Evolutionary conservation across 2,329 filamentous ascomycete genomes (phyloP).

Genomic region (Ophiostoma sp.): DNA sequence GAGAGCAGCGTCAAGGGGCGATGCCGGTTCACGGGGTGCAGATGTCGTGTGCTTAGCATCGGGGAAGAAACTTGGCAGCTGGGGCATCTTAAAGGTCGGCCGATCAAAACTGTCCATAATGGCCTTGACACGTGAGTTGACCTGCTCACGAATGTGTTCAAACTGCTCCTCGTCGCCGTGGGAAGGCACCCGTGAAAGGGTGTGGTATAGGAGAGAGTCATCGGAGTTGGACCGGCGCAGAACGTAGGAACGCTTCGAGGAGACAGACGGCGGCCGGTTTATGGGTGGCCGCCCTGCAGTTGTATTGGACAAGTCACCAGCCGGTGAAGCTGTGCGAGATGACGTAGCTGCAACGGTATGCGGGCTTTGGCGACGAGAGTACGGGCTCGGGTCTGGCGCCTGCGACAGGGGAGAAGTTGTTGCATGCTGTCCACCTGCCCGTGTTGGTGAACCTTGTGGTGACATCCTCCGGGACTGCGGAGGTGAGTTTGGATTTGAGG

Average conservation of each 20-base stretch:
- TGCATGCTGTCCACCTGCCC: neutral
- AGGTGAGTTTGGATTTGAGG: neutral
- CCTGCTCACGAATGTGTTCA: constrained; percentile 75
- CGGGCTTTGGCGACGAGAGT: neutral
- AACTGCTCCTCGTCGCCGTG: constrained; percentile 82
- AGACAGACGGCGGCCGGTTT: constrained; percentile 31
- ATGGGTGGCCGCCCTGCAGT: neutral
- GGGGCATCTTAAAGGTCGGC: constrained; percentile 72
- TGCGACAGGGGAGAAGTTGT: neutral
- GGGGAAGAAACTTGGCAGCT: constrained; percentile 49
- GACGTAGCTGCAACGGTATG: neutral
- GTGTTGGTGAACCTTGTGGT: constrained; percentile 4
- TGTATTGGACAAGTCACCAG: neutral
- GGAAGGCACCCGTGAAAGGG: constrained; percentile 75
- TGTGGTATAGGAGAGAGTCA: constrained; percentile 74
- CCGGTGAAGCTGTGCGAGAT: neutral
- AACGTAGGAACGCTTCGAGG: constrained; percentile 35
- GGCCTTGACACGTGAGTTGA: constrained; percentile 86
- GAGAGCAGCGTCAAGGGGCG: constrained; percentile 51
- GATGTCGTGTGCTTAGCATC: constrained; percentile 27
- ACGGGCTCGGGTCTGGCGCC: neutral
- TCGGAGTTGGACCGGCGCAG: constrained; percentile 70
- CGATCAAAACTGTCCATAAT: constrained; percentile 83
- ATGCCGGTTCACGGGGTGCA: constrained; percentile 14
- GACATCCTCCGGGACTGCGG: constrained; percentile 1